phyloP scores from a whole-genome alignment of 2,329 filamentous ascomycete genomes.

The Epichloe brachyelytri region DNA sequence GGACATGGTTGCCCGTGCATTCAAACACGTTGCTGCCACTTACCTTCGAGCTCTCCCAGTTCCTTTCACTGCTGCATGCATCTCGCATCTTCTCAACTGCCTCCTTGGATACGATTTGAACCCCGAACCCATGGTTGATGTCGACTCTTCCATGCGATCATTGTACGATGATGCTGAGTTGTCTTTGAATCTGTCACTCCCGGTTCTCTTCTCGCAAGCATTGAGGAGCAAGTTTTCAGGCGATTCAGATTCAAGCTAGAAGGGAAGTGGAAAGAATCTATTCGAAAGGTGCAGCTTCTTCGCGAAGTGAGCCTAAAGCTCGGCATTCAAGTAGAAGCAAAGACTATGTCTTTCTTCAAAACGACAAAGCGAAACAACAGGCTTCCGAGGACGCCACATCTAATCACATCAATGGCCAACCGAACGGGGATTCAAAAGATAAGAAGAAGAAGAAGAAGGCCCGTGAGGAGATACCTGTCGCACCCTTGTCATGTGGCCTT shows the following conservation, averaged over 20 bases:
- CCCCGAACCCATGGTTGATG: slow-evolving; percentile 60
- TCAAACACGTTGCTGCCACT: slow-evolving; percentile 79
- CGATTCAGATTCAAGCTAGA: slow-evolving; percentile 68
- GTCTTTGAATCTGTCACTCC: slow-evolving; percentile 64
- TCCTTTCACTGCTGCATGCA: slow-evolving; percentile 64
- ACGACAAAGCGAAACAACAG: slow-evolving; percentile 18
- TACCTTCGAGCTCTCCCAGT: slow-evolving; percentile 71
- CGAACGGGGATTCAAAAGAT: slow-evolving; percentile 27
- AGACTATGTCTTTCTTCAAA: slow-evolving; percentile 26
- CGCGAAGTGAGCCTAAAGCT: slow-evolving; percentile 83
- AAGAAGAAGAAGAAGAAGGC: slow-evolving; percentile 53
- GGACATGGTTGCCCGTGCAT: slow-evolving; percentile 89
- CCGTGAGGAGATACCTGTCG: slow-evolving; percentile 40
- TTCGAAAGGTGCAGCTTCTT: slow-evolving; percentile 71
- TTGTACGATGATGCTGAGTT: slow-evolving; percentile 76
- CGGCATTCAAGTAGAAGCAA: slow-evolving; percentile 75
- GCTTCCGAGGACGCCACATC: slow-evolving; percentile 17
- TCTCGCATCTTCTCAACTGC: slow-evolving; percentile 87
- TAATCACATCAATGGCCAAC: slow-evolving; percentile 25
- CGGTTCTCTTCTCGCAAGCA: slow-evolving; percentile 51
- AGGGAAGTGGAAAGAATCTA: slow-evolving; percentile 49
- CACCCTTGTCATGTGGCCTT: slow-evolving; percentile 27
- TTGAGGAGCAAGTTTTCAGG: slow-evolving; percentile 57
- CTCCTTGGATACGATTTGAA: slow-evolving; percentile 69
- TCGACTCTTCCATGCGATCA: slow-evolving; percentile 59